Base-by-base conservation (phyloP, 176 grass and related monocot genomes). In the Oryza rufipogon region DNA sequence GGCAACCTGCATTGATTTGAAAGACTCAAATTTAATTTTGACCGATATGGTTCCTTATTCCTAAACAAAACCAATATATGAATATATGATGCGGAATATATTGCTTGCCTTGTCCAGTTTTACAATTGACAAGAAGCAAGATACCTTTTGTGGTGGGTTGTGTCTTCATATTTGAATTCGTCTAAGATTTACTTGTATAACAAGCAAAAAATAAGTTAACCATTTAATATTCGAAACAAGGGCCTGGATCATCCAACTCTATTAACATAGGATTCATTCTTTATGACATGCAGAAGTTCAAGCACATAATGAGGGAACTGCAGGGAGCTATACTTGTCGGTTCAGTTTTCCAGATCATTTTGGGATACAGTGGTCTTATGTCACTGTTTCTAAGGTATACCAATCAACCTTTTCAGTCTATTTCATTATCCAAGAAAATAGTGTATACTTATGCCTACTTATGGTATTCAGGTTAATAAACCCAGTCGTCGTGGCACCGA, bases 251-350 rank as follows among this genome's bases (percentile, higher is more conserved):
- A 51, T 65, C 76, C 54, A 46, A 30, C 22, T 87, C 61, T 68
- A 28, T 42, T 67, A 70, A 69, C 80, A 33, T 74, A 46, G 22
- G 25, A 36, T 64, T 34, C 64, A 10, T 39, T 52, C 60, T 82
- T 75, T 79, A 70, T 94, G 47, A 71, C 74, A 88, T 94, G 88
- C 91, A 99, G 96, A 99, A 99, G 82, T 96, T 99, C 86, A 96
- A 92, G 96, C 96, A 94, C 89, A 94, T 94, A 84, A 99, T 96
- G 96, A 96, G 93, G 64, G 96, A 99, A 76, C 64, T 99, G 72
- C 96, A 99, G 66, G 96, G 96, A 45, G 96, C 93, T 92, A 91
- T 96, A 87, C 90, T 99, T 86, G 70, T 94, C 82, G 90, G 93
- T 90, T 99, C 96, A 80, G 73, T 99, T 90, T 96, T 99, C 78